Percentiles rank a stretch among this genome's conserved stretches.
Conservation (phyloP, 306 rosid genomes). For the Glycine tomentella region DNA sequence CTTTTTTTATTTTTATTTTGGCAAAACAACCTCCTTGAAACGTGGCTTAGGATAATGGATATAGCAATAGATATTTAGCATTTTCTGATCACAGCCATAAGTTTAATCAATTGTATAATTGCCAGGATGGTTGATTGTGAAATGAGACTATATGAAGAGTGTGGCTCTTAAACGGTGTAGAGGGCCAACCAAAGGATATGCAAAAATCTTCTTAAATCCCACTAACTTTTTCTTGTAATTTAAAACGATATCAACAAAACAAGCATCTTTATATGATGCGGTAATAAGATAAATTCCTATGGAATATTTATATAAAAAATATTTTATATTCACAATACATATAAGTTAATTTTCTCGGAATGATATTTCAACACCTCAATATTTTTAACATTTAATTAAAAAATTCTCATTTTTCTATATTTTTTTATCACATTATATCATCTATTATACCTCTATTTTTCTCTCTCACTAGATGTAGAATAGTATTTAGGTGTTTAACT, state of each 20-base stretch:
- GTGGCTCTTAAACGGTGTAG: background rate
- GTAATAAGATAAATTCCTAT: too few species aligned
- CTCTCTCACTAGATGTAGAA: too few species aligned
- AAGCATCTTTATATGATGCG: background rate
- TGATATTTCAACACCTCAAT: too few species aligned
- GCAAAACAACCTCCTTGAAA: background rate
- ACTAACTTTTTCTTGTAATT: background rate
- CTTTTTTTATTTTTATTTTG: background rate
- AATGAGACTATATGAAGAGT: background rate
- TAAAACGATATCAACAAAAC: background rate
- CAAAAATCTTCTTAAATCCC: background rate
- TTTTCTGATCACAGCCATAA: background rate
- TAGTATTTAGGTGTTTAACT: too few species aligned
- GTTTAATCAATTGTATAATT: background rate
- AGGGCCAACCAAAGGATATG: background rate
- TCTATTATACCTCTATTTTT: too few species aligned
- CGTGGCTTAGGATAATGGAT: background rate
- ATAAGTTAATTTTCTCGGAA: too few species aligned
- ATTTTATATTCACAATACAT: too few species aligned
- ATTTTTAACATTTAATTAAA: too few species aligned
- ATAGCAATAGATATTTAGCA: too few species aligned
- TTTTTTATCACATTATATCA: too few species aligned
- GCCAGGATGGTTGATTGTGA: background rate
- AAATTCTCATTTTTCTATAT: too few species aligned
- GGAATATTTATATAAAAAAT: too few species aligned